These are phyloP conservation scores for Colletotrichum acutatum DNA, from an alignment of 2,329 filamentous ascomycete species.

Conservation along the genomic window DNA sequence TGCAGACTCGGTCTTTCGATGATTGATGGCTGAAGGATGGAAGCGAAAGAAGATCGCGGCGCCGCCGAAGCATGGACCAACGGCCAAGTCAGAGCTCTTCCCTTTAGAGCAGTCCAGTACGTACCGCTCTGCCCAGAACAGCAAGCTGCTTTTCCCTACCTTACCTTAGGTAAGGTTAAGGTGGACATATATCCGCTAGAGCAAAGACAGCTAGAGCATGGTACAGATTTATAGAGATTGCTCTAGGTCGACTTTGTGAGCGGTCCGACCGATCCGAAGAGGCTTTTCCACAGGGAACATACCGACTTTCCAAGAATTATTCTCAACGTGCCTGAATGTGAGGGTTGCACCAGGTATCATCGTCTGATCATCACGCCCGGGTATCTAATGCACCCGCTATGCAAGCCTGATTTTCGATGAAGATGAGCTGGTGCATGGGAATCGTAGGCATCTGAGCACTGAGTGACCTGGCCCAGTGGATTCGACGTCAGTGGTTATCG, in stretches of 20 bases:
- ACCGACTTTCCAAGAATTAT: background rate
- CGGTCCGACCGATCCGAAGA: constrained; percentile 24
- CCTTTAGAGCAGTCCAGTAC: background rate
- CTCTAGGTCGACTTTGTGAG: background rate
- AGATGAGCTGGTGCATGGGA: background rate
- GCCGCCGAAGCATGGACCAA: constrained; percentile 11
- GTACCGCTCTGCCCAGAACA: background rate
- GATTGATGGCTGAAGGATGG: background rate
- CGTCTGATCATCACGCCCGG: background rate
- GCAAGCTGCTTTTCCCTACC: constrained; percentile 7
- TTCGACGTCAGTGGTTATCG: too few relatives aligned
- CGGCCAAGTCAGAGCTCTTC: background rate
- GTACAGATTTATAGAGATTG: background rate
- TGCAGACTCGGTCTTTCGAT: background rate
- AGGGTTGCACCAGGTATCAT: constrained; percentile 15
- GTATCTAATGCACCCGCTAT: background rate
- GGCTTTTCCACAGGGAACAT: constrained; percentile 18
- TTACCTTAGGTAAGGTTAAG: background rate
- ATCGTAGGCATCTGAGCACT: background rate
- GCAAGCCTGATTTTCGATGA: background rate
- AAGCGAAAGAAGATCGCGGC: constrained; percentile 22
- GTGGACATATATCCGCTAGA: accelerated
- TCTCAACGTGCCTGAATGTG: background rate
- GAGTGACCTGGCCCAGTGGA: too few relatives aligned
- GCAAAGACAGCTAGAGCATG: constrained; percentile 2